These are phyloP conservation scores for Annulohypoxylon bovei DNA, from an alignment of 495 filamentous ascomycete species.

Conservation along the genomic window DNA sequence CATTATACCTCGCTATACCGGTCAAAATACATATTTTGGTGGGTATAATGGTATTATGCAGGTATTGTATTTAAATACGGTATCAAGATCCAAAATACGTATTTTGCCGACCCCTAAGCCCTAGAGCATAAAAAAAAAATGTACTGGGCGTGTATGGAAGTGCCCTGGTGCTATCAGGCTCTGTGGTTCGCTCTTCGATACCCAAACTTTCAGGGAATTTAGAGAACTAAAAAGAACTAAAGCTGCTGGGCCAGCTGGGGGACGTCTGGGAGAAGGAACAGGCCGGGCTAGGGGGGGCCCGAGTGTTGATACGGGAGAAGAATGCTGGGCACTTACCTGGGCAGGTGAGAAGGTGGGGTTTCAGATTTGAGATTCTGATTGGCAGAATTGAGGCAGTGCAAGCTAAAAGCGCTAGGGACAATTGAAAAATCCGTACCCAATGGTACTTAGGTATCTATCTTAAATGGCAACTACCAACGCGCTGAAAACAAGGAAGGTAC, in stretches of 20 bases:
- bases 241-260: constrained; percentile 7
- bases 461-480: background rate
- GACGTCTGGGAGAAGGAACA: constrained; percentile 1
- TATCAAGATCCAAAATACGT: too few relatives aligned
- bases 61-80: too few relatives aligned
- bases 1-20: too few relatives aligned
- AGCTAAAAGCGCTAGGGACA: constrained; percentile 33
- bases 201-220: constrained; percentile 10
- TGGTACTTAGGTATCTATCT: constrained; percentile 5
- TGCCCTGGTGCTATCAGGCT: background rate
- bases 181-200: constrained; percentile 11
- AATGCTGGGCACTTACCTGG: constrained; percentile 27
- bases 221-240: constrained; percentile 5
- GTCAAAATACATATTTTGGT: too few relatives aligned
- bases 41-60: too few relatives aligned
- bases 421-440: constrained; percentile 5
- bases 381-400: constrained; percentile 37
- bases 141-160: background rate
- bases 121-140: background rate
- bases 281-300: constrained; percentile 3
- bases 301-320: constrained; percentile 27
- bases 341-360: constrained; percentile 37
- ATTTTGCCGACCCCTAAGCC: too few relatives aligned
- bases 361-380: constrained; percentile 38
- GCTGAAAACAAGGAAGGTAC: background rate